A percentile compares a stretch with the other conserved stretches of the same genome.
Evolutionary conservation across 2,329 filamentous ascomycete species (phyloP).

Genomic region (Xylariomycetidae sp.): DNA sequence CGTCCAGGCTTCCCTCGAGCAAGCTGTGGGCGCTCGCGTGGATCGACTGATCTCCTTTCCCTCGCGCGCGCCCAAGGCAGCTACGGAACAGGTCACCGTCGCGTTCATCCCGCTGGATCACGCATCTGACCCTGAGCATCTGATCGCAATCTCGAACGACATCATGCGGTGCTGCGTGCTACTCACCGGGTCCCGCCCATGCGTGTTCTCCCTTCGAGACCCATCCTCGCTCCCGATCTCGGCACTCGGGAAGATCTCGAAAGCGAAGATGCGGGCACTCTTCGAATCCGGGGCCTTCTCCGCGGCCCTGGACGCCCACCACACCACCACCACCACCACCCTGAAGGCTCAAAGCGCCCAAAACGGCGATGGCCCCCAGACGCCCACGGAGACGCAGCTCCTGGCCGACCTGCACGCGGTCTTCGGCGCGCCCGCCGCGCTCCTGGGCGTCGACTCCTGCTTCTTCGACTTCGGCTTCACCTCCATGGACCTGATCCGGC

Average conservation of each 20-base stretch:
- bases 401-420: background rate
- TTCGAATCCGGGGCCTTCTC: background rate
- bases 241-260: constrained; percentile 1
- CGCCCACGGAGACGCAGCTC: background rate
- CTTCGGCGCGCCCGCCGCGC: constrained; percentile 3
- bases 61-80: background rate
- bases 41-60: background rate
- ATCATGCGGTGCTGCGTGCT: background rate
- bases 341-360: background rate
- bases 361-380: background rate
- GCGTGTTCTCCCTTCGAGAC: background rate
- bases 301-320: background rate
- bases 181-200: background rate
- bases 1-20: constrained; percentile 6
- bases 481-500: constrained; percentile 35
- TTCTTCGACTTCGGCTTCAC: constrained; percentile 29
- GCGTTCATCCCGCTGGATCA: background rate
- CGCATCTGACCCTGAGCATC: background rate
- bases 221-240: background rate
- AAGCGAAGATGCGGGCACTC: background rate
- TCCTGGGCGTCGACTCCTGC: constrained; percentile 7
- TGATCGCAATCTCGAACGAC: background rate
- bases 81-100: constrained; percentile 3
- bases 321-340: no score
- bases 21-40: background rate